Base-by-base conservation (phyloP, 2,329 filamentous ascomycete genomes). In the Cladosporium colombiae region DNA sequence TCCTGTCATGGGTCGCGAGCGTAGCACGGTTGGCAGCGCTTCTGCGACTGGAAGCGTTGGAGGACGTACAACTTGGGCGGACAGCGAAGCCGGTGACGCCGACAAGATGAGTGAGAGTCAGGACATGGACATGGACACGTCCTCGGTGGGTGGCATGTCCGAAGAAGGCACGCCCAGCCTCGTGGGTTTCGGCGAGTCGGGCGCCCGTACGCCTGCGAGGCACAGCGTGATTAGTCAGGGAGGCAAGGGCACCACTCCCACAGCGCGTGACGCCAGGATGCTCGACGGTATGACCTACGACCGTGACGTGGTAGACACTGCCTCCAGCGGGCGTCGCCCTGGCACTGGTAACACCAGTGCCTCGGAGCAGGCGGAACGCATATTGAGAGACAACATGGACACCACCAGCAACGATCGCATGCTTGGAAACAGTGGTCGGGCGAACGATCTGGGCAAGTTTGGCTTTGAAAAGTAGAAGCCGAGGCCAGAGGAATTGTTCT, bases 21-120 rank as follows among this genome's bases (percentile, higher is more conserved):
- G 86, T 79, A 95, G 91, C 81, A 98, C 94, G 0, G 93, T 97
- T 27, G 94, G 94, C 66, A 92, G 90, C 57, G 94, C 94, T 31
- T 94, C 91, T 70, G 94, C 93, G 2, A 97, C 93, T 0, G 91
- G 90, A 65, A 93, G 90, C 70, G 83, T 89, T 16, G 89, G 89
- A 56, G 89, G 87, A 16, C 84, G 87, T 66, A 87, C 85, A 2
- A 89, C 88, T 2, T 90, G 88, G 88, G 87, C 88, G n/a, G 84
- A 85, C 35, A 89, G 87, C 74, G 87, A 88, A 72, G 85, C 77
- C 29, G 76, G 74, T 33, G 83, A 85, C 72, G 88, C 89, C 68
- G 90, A 92, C 74, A 86, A 90, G 77, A 84, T 89, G 78, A 92
- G 89, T 78, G 90, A 88, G 67, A 73, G 70, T 35, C 72, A 76